Percentiles rank a stretch among this genome's conserved stretches.
These are phyloP conservation scores for Hysterangium stoloniferum DNA, from an alignment of 768 basidiomycete species.

Conservation along the genomic window DNA sequence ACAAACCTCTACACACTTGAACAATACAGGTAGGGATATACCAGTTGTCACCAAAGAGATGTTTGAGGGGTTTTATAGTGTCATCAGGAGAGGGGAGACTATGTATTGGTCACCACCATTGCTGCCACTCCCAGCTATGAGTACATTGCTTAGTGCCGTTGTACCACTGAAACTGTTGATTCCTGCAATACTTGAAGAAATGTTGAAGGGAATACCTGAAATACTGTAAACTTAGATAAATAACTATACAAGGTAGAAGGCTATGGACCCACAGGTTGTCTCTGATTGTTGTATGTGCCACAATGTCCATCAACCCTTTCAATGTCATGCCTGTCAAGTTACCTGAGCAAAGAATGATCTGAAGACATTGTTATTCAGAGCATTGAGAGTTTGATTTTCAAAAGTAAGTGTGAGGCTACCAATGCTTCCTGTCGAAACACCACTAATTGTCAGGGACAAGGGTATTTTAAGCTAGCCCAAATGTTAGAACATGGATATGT, in stretches of 20 bases:
- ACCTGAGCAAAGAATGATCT: constrained; percentile 49
- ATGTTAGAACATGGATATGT: not conserved
- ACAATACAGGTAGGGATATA: constrained; percentile 51
- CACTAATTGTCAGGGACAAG: constrained; percentile 39
- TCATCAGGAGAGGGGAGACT: constrained; percentile 46
- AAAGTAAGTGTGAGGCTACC: constrained; percentile 53
- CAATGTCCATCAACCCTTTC: constrained; percentile 50
- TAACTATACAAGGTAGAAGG: not conserved
- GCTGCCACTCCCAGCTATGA: constrained; percentile 59
- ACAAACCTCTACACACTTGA: constrained; percentile 34
- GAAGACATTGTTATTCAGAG: constrained; percentile 50
- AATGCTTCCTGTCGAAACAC: constrained; percentile 63
- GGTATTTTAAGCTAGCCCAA: constrained; percentile 43
- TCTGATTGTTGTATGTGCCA: constrained; percentile 55
- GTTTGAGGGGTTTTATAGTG: constrained; percentile 60
- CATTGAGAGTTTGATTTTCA: constrained; percentile 44
- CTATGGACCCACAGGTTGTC: constrained; percentile 35
- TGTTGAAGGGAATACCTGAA: constrained; percentile 52
- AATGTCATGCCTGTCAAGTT: constrained; percentile 45
- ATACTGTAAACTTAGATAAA: constrained; percentile 26
- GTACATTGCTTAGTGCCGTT: constrained; percentile 46
- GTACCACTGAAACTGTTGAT: constrained; percentile 51
- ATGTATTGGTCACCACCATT: constrained; percentile 53
- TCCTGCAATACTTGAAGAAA: constrained; percentile 49
- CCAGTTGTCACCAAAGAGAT: constrained; percentile 52